phyloP scores from a whole-genome alignment of 306 rosid genomes.

The Acmispon strigosus region DNA sequence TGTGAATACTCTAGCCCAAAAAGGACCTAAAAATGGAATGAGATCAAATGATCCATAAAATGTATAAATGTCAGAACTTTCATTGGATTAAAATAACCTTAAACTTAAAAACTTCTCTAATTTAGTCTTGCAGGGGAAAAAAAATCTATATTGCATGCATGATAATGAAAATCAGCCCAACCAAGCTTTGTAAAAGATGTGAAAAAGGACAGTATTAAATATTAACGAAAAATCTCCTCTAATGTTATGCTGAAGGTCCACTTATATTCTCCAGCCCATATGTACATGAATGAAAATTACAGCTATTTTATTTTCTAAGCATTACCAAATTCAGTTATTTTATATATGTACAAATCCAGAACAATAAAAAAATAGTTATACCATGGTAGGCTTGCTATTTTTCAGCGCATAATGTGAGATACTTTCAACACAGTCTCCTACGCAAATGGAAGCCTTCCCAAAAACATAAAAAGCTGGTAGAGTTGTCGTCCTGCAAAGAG shows the following conservation, averaged over 20 bases:
- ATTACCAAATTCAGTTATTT: neutral
- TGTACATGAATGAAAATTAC: neutral
- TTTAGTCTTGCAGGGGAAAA: neutral
- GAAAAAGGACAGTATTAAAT: neutral
- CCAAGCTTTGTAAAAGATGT: neutral
- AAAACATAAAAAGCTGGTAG: constrained; percentile 73
- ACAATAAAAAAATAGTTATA: constrained; percentile 11
- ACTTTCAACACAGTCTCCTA: constrained; percentile 41
- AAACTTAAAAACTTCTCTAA: neutral
- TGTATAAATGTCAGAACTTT: neutral
- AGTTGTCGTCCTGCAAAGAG: constrained; percentile 58
- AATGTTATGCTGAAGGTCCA: neutral
- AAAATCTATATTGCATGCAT: neutral
- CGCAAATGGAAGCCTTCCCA: constrained; percentile 62
- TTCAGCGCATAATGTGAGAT: constrained; percentile 32
- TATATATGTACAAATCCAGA: neutral
- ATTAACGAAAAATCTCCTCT: neutral
- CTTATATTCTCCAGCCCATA: neutral
- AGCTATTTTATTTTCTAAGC: constrained; percentile 1
- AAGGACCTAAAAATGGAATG: constrained; percentile 56
- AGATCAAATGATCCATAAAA: neutral
- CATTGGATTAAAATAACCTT: neutral
- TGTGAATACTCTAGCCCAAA: constrained; percentile 75
- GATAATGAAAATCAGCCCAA: neutral
- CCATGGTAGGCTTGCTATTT: constrained; percentile 54